Base-by-base conservation (phyloP, 768 basidiomycete genomes). In the Tulasnella sp. region DNA sequence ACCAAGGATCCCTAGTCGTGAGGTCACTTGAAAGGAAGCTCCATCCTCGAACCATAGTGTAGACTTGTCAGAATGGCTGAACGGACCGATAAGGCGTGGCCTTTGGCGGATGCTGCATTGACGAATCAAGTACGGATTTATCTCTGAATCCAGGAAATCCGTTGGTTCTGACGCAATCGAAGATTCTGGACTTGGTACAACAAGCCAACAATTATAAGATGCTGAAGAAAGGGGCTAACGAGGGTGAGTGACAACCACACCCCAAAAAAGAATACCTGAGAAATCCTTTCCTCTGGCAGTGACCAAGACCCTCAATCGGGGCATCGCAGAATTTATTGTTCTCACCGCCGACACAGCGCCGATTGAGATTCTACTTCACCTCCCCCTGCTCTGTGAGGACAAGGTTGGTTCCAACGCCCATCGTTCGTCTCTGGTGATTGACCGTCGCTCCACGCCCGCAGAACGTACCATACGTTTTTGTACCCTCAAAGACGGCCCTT, bases 141-240 rank as follows among this genome's bases (percentile, higher is more conserved):
- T 34, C 57, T 43, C 23, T 54, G 17, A 14, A 29, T 36, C 23
- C 31, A 21, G 42, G 54, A 31, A 52, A 12, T 36, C 12, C 40
- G 31, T 14, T 5, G 19, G 23, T 8, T 21, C 40, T 32, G 8
- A 49, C 31, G 51, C 36, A 2, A 23, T 25, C 25, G 3, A 55
- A 94, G 91, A 96, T 98, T 66, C 78, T 99, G 54, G 94, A 98
- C 67, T 77, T 98, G 57, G 86, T 96, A 31, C 90, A 96, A 68
- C 88, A 94, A 72, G 93, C 94, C 39, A 75, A 80, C n/a, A 85
- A 92, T 70, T 96, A 94, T 76, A 97, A 97, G 73, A 93, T 97
- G 70, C 74, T 97, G 46, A 98, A 97, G 75, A 97, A 97, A 74
- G 94, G 96, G 60, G 96, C 96, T 40, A 99, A 99, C 71, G 96